Base-by-base conservation (phyloP, 441 rosid genomes). In the Corymbia calophylla region DNA sequence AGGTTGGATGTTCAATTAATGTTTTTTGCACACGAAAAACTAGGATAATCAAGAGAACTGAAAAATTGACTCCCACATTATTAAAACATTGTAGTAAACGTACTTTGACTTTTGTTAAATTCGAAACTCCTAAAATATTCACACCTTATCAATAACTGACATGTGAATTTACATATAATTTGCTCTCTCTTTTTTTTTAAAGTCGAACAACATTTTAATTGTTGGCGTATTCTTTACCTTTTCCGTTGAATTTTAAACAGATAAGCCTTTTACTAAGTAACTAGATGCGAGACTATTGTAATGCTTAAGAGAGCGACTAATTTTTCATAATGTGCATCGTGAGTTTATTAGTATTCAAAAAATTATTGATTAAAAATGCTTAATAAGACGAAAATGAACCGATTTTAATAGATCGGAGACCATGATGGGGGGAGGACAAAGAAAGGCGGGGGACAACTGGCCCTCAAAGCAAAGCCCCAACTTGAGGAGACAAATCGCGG, bases 81-180 rank as follows among this genome's bases (percentile, higher is more conserved):
- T n/a, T 14, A 64, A n/a, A 64, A 16, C n/a, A 9, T 64, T 15
- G 9, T 5, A 15, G 5, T n/a, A 15, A 4, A n/a, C 5, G 39
- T 1, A 10, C 39, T n/a, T n/a, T n/a, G 9, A 15, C 19, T 64
- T n/a, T 7, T n/a, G 73, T 16, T n/a, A n/a, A n/a, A 64, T 16
- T 5, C 0, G 0, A 64, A 3, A 15, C n/a, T 2, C 35, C 73
- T n/a, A 64, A n/a, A n/a, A 15, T n/a, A 12, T 64, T n/a, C 19
- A 15, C 18, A n/a, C 8, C 9, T 6, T 14, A 64, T 21, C 2
- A n/a, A 64, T 64, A 17, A 7, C 3, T n/a, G 8, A 1, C 8
- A 4, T 5, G 3, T 64, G 73, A 64, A 64, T n/a, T n/a, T 15
- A 29, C 19, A 64, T 7, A n/a, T n/a, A 15, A n/a, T 64, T 1